Conservation (phyloP, 495 filamentous ascomycete species). For the Aspergillus sclerotioniger region DNA sequence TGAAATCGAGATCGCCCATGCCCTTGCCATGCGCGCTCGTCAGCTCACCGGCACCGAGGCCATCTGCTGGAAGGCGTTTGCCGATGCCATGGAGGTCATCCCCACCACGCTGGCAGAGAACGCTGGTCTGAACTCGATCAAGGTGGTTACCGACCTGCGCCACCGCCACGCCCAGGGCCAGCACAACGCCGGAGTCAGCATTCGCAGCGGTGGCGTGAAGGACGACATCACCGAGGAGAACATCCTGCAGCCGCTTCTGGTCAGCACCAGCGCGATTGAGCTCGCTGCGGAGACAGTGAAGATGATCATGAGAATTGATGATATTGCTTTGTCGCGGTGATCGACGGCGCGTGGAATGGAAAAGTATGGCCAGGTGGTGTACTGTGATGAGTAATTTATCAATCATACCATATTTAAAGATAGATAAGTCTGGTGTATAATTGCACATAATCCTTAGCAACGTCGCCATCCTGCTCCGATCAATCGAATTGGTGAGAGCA, state of each 20-base stretch:
- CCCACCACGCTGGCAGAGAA: slow-evolving; percentile 97
- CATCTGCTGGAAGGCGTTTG: slow-evolving; percentile 98
- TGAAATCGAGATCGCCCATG: slow-evolving; percentile 88
- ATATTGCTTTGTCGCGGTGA: slow-evolving; percentile 73
- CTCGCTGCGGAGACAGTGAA: slow-evolving; percentile 96
- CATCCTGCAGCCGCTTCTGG: slow-evolving; percentile 90
- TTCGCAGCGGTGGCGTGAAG: slow-evolving; percentile 95
- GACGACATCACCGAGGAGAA: slow-evolving; percentile 94
- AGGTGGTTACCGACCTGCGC: slow-evolving; percentile 95
- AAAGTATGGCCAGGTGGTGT: slow-evolving; percentile 23
- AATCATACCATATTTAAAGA: slow-evolving; percentile 9
- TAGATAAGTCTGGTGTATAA: background rate
- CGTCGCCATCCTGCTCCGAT: background rate
- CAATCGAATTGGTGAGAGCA: background rate
- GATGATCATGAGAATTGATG: slow-evolving; percentile 97
- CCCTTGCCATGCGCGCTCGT: slow-evolving; percentile 76
- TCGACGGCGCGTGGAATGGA: slow-evolving; percentile 1
- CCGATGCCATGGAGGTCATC: slow-evolving; percentile 95
- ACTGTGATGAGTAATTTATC: slow-evolving; percentile 27
- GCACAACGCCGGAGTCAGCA: slow-evolving; percentile 94
- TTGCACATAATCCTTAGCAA: background rate
- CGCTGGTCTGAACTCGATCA: slow-evolving; percentile 94
- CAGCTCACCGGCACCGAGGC: slow-evolving; percentile 84
- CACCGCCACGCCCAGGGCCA: slow-evolving; percentile 92
- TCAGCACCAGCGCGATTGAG: slow-evolving; percentile 96